Base-by-base conservation (phyloP, 163 green algal genomes). In the Trebouxiophyceae sp. region DNA sequence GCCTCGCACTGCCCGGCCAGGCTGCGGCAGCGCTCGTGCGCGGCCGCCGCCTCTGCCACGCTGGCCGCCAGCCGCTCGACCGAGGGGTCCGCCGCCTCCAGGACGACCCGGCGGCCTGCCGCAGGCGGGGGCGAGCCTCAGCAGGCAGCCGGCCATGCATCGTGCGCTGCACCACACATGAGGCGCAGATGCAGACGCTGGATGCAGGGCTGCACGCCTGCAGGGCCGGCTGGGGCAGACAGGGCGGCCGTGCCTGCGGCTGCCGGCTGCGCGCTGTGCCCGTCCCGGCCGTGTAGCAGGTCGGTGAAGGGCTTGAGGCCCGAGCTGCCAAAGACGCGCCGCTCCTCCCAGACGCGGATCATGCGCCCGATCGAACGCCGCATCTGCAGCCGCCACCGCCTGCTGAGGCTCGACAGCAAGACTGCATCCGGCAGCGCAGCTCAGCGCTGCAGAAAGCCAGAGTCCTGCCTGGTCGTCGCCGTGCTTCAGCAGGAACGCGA, bases 401-500 rank as follows among this genome's bases (percentile, higher is more conserved):
- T 50, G 16, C 16, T 16, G 16, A 16, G 8, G 39, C 39, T 50
- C 16, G 16, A 50, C 8, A 50, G n/a, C n/a, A n/a, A n/a, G n/a
- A n/a, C n/a, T 50, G 8, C 8, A n/a, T 50, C 77, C 33, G 27
- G 8, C n/a, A 23, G 24, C 70, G 59, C 4, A 75, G 67, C 50
- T 81, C 84, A 1, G 82, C n/a, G n/a, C n/a, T n/a, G n/a, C n/a
- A n/a, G n/a, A n/a, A n/a, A n/a, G n/a, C n/a, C n/a, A n/a, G n/a
- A n/a, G n/a, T n/a, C n/a, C n/a, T n/a, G n/a, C n/a, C n/a, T n/a
- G n/a, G n/a, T n/a, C 67, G 60, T 95, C 84, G 2, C 70, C 68
- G 24, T 78, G 68, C n/a, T 69, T 66, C 29, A 83, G 45, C 39
- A 84, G 46, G 56, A 84, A 69, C 19, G 46, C 31, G 5, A 91